Percentiles rank a stretch among this genome's conserved stretches.
These are phyloP conservation scores for Cephalotrichum gorgonifer DNA, from an alignment of 2,329 filamentous ascomycete species.

Conservation along the genomic window DNA sequence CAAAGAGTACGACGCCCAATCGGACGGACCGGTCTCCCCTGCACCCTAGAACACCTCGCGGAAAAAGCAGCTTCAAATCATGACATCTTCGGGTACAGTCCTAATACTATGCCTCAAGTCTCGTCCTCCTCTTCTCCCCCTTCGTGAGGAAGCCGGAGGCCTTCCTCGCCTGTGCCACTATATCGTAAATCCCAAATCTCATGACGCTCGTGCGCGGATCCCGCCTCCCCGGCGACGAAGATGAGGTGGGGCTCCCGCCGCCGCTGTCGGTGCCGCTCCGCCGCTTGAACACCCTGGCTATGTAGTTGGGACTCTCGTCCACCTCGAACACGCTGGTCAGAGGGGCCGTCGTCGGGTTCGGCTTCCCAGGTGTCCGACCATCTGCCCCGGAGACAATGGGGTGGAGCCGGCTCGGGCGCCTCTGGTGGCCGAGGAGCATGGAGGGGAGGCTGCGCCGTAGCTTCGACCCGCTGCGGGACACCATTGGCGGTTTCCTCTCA, in stretches of 20 bases:
- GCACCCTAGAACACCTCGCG: background rate
- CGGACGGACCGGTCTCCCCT: background rate
- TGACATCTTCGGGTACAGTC: background rate
- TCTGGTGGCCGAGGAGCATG: background rate
- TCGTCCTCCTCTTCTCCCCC: background rate
- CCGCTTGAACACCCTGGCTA: background rate
- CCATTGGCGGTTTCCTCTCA: background rate
- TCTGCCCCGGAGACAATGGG: background rate
- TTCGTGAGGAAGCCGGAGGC: background rate
- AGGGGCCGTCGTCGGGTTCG: background rate
- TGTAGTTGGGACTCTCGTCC: background rate
- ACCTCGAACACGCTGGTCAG: background rate
- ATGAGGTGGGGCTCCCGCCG: background rate
- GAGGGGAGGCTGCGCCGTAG: background rate
- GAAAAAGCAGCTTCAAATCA: background rate
- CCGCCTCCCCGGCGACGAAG: background rate
- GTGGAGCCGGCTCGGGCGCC: background rate
- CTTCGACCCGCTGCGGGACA: background rate
- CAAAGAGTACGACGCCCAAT: background rate
- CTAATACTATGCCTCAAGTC: background rate
- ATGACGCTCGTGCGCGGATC: background rate
- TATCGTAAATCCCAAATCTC: conserved; percentile 4
- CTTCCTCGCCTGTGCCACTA: conserved; percentile 10
- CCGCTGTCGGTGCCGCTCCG: background rate
- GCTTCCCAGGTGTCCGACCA: background rate